Conservation (phyloP, 2,329 filamentous ascomycete genomes). For the Fusarium zealandicum region DNA sequence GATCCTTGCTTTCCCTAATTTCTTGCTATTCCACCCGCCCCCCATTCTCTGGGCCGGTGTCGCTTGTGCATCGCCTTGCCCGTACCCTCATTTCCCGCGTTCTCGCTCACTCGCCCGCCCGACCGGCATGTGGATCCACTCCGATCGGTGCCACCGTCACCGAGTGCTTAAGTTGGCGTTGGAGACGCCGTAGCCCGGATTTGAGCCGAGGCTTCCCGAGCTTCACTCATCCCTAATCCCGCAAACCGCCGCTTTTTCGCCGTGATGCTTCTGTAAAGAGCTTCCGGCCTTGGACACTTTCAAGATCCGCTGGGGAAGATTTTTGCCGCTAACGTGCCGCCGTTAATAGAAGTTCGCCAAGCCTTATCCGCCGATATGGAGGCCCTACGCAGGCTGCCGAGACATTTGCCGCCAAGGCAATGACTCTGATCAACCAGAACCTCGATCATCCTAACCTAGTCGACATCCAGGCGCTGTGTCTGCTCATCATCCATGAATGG, state of each 20-base stretch:
- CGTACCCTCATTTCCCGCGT: slow-evolving; percentile 33
- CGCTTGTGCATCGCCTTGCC: slow-evolving; percentile 13
- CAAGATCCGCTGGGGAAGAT: not conserved
- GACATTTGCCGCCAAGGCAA: slow-evolving; percentile 65
- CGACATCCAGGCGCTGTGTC: slow-evolving; percentile 67
- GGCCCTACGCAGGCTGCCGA: slow-evolving; percentile 63
- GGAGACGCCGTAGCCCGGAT: slow-evolving; percentile 23
- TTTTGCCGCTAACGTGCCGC: slow-evolving; percentile 20
- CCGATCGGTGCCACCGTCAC: slow-evolving; percentile 37
- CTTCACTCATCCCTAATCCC: slow-evolving; percentile 11
- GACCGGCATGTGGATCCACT: slow-evolving; percentile 37
- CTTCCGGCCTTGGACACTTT: not conserved
- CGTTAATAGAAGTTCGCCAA: slow-evolving; percentile 58
- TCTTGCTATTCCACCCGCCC: slow-evolving; percentile 25
- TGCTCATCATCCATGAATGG: slow-evolving; percentile 70
- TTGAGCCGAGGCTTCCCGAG: slow-evolving; percentile 36
- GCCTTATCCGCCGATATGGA: slow-evolving; percentile 65
- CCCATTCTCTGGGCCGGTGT: slow-evolving; percentile 15
- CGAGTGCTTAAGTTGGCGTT: slow-evolving; percentile 26
- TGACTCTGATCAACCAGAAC: slow-evolving; percentile 63
- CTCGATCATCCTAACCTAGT: slow-evolving; percentile 66
- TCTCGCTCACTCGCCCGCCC: slow-evolving; percentile 31
- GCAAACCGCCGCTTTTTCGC: not conserved
- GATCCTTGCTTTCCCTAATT: slow-evolving; percentile 28
- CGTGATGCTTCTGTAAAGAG: slow-evolving; percentile 1